Base-by-base conservation (phyloP, 805 yeast genomes). In the Candida multigemmis region DNA sequence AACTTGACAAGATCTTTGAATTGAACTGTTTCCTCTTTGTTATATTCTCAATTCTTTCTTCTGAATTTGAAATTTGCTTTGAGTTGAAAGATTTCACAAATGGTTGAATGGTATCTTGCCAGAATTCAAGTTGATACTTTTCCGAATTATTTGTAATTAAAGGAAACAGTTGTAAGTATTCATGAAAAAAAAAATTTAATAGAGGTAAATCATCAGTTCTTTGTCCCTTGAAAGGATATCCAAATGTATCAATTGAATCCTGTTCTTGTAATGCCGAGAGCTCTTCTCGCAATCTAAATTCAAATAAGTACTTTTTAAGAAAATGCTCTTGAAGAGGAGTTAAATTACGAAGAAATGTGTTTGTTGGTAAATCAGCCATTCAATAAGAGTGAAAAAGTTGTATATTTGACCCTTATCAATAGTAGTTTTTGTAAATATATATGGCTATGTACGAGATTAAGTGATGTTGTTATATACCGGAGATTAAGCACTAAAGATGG, bases 281-380 rank as follows among this genome's bases (percentile, higher is more conserved):
- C 48, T 89, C 98, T 4, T 62, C 45, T 8, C 66, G 62, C 17
- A 86, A 53, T 43, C 81, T 71, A 8, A 68, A 59, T 35, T 71
- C 68, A 15, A 89, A 56, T 11, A 89, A 62, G 52, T 83, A 87
- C 42, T 93, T 74, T 51, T 89, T 89, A 28, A 91, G 65, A 49
- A 80, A 82, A 44, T 89, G 96, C 51, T 85, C 94, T 48, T 87
- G 84, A 0, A 70, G 61, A 3, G 87, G 72, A 9, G 73, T 53
- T 24, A 79, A 27, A 3, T 32, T 29, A 7, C 16, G 9, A 6
- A 37, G 33, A 25, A 34, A 37, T 11, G 20, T 8, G 14, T 31
- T 31, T 10, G 11, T 11, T n/a, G n/a, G n/a, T n/a, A n/a, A n/a
- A n/a, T n/a, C n/a, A n/a, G n/a, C n/a, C n/a, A n/a, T n/a, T n/a